Evolutionary conservation across 768 basidiomycete species (phyloP), one percentile per base, ranked within the genome.

Genomic region (Pseudohyphozyma bogoriensis): DNA sequence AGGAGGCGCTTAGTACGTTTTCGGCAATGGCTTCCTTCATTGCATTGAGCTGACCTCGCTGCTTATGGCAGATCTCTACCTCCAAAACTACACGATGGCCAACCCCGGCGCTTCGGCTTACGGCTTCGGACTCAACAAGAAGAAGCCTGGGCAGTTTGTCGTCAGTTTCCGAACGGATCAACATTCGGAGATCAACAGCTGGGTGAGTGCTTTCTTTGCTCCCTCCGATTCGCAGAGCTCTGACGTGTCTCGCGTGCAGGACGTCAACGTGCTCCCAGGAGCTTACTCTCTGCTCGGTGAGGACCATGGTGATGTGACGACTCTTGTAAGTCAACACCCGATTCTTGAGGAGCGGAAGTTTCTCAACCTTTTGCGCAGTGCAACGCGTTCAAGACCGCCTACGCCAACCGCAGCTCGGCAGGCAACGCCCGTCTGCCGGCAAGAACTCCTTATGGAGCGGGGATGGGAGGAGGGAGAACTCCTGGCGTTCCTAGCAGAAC

Each of bases 81-180:
- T 97, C 67, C 87, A 86, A 71, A 91, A 90, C 66, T 89, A 85
- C 68, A 83, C 93, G 32, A 85, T 87, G 49, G 91, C 92, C 40
- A 92, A 96, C 72, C 92, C 91, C 6, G 85, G 85, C 9, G 87
- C 87, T 77, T 90, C 89, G 71, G 88, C 90, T 75, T 99, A 99
- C 70, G 93, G 89, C 15, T 99, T 97, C 73, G 87, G 63, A 1
- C 60, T 70, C 55, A 36, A 86, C 18, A 51, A 36, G 50, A 85
- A 85, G 68, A 81, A 81, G 55, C 89, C 95, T 1, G 95, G 95
- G 1, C 90, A 93, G 74, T 90, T 97, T 78, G 86, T 82, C 70
- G 80, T 97, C 9, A 86, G 85, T 71, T 99, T 97, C 80, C 77
- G 93, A 68, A 87, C 89, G 42, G 95, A 89, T 72, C 89, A 89